Base-by-base conservation (phyloP, 768 basidiomycete genomes). In the button mushroom (Agaricus bisporus) region DNA sequence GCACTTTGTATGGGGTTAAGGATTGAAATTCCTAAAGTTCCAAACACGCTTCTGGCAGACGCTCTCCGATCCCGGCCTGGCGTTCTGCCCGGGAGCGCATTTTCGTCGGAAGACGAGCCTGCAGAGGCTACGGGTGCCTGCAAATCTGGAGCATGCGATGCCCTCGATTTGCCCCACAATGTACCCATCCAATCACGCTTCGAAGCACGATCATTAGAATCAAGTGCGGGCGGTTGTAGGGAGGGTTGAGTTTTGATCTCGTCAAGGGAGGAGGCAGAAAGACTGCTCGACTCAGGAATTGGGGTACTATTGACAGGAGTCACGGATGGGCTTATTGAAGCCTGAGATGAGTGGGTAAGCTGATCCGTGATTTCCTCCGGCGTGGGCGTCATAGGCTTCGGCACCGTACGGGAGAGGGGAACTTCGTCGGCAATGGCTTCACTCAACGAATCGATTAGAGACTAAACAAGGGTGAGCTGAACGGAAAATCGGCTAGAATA, bases 171-270 rank as follows among this genome's bases (percentile, higher is more conserved):
- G 15, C 70, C 73, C 76, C 86, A 84, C 83, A 81, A 87, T 0
- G 79, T 81, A 0, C 88, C 86, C 76, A 90, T 80, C 88, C 88
- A 91, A 45, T 86, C 83, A 17, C 84, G 81, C 44, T 88, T 72
- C 0, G 73, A 68, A 12, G 80, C 74, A 12, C 79, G 78, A 44
- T 87, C 85, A 48, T 65, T 68, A 28, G 56, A 55, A 41, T 39
- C 60, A 14, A 41, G 26, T 15, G 42, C n/a, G 4, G 53, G 52
- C 14, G 53, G 54, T 37, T 45, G 51, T 9, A 28, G 28, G 10
- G 17, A 32, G 12, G 50, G 48, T 25, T 49, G 29, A n/a, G 32
- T 26, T n/a, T 46, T 46, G 17, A 36, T 20, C 36, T 41, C 42
- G 17, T 35, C 50, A 14, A 36, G 41, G 39, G 44, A 47, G 18